Conservation (phyloP, 2,329 filamentous ascomycete species). For the Penicillium fuscoglaucum region DNA sequence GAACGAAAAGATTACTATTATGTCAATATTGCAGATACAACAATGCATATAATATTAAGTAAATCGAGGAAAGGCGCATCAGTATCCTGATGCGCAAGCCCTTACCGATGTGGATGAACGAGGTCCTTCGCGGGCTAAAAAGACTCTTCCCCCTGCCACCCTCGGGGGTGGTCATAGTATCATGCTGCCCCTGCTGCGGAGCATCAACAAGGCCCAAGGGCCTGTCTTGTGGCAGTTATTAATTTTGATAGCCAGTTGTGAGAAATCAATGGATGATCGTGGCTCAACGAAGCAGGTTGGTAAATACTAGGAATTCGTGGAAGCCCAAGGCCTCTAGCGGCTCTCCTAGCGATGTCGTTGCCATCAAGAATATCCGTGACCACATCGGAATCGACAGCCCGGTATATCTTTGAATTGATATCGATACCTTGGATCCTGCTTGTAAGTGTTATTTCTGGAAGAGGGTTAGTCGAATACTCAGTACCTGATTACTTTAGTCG, state of each 20-base stretch:
- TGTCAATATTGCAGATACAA: no score
- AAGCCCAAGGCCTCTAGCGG: slow-evolving; percentile 77
- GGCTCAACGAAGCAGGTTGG: background rate
- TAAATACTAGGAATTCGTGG: slow-evolving; percentile 49
- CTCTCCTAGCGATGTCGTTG: slow-evolving; percentile 69
- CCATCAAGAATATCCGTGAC: slow-evolving; percentile 70
- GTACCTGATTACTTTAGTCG: no score
- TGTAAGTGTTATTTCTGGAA: no score
- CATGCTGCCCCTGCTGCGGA: slow-evolving; percentile 49
- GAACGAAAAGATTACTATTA: slow-evolving; percentile 21
- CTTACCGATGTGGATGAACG: slow-evolving; percentile 60
- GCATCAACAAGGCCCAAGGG: slow-evolving; percentile 65
- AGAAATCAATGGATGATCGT: slow-evolving; percentile 8
- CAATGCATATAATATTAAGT: slow-evolving; percentile 40
- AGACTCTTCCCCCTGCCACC: slow-evolving; percentile 67
- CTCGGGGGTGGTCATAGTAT: no score
- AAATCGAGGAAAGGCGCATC: slow-evolving; percentile 84
- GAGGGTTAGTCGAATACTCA: no score
- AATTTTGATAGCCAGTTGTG: slow-evolving; percentile 64
- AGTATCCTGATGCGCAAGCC: slow-evolving; percentile 70
- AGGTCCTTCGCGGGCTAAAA: slow-evolving; percentile 70
- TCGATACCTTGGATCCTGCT: no score
- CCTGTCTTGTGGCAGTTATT: slow-evolving; percentile 66
- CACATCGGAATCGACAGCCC: slow-evolving; percentile 72
- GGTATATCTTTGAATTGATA: slow-evolving; percentile 77